Evolutionary conservation across 169 alveolate genomes (phyloP).

Genomic region (Cryptosporidium tyzzeri): DNA sequence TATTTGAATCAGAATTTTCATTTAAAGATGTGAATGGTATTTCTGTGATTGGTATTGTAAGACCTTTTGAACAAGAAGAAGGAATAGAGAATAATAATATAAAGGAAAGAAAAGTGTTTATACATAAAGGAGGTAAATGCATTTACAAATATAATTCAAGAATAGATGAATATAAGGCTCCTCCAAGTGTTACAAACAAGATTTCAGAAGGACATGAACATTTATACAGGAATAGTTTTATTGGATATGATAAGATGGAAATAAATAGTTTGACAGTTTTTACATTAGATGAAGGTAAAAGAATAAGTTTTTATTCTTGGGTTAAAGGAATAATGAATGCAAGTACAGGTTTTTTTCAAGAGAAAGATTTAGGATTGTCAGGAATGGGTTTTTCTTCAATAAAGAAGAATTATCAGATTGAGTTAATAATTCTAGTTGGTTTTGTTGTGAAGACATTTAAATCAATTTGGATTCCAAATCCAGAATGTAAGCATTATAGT

Average conservation of each 20-base stretch:
- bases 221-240: constrained; percentile 3
- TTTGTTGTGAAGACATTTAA: constrained; percentile 11
- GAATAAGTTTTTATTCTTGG: constrained; percentile 42
- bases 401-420: not conserved
- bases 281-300: not conserved
- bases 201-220: not conserved
- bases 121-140: constrained; percentile 26
- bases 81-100: not conserved
- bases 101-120: not conserved
- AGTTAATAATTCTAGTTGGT: not conserved
- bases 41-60: constrained; percentile 23
- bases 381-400: not conserved
- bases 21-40: constrained; percentile 30
- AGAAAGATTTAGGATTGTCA: too few relatives aligned
- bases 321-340: not conserved
- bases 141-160: constrained; percentile 11
- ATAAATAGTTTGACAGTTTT: constrained; percentile 2
- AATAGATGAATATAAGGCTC: constrained; percentile 20
- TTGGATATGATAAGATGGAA: constrained; percentile 3
- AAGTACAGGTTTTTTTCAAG: not conserved
- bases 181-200: constrained; percentile 10
- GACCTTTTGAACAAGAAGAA: too few relatives aligned
- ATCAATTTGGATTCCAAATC: constrained; percentile 37
- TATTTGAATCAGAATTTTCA: constrained; percentile 11
- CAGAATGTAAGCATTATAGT: constrained; percentile 34